Conservation (phyloP, 2,329 filamentous ascomycete species). For the Trichoderma pleuroti region DNA sequence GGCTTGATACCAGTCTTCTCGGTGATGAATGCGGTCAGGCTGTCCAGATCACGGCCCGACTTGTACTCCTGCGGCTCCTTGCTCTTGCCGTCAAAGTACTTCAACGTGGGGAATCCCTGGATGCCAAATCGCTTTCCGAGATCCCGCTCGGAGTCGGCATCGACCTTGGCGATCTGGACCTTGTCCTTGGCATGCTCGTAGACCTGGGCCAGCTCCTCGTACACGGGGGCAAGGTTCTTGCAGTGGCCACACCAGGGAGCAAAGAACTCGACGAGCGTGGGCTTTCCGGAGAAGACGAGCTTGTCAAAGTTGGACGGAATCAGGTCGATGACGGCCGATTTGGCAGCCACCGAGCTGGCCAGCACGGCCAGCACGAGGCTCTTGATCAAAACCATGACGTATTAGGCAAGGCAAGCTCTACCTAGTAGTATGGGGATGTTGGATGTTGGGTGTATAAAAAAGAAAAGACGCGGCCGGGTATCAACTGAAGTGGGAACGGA, state of each 20-base stretch:
- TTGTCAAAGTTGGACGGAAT: slow-evolving; percentile 88
- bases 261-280: slow-evolving; percentile 96
- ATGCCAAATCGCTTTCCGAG: slow-evolving; percentile 84
- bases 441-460: background rate
- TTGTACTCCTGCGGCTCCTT: slow-evolving; percentile 81
- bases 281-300: slow-evolving; percentile 86
- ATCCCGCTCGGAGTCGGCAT: slow-evolving; percentile 82
- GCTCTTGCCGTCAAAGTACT: slow-evolving; percentile 96
- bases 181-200: slow-evolving; percentile 70
- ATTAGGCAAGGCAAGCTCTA: background rate
- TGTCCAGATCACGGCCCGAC: slow-evolving; percentile 82
- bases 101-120: slow-evolving; percentile 93
- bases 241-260: slow-evolving; percentile 99
- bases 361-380: slow-evolving; percentile 57
- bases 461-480: background rate
- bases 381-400: slow-evolving; percentile 56
- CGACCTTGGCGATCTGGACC: slow-evolving; percentile 90
- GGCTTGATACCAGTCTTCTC: slow-evolving; percentile 84
- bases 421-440: background rate
- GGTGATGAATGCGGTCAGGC: slow-evolving; percentile 72
- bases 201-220: slow-evolving; percentile 71
- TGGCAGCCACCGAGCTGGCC: slow-evolving; percentile 57
- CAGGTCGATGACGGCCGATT: slow-evolving; percentile 85
- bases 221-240: slow-evolving; percentile 93
- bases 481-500: background rate